These are phyloP conservation scores for Aspergillus terreus DNA, from an alignment of 2,329 filamentous ascomycete species.

Conservation along the genomic window DNA sequence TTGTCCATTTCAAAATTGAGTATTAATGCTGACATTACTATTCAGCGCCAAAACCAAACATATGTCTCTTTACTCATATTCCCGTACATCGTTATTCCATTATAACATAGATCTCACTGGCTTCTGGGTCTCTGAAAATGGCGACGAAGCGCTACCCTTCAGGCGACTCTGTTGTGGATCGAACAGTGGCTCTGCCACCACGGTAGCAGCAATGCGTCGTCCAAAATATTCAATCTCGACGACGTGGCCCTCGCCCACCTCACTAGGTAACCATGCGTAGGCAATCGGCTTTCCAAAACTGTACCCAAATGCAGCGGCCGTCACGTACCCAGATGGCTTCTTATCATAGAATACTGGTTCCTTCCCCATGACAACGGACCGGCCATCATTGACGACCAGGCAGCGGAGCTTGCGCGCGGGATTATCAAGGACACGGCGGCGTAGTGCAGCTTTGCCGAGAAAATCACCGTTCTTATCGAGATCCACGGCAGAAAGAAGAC, in stretches of 20 bases:
- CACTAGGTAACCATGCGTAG: conserved; percentile 54
- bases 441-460: conserved; percentile 51
- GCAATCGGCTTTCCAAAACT: conserved; percentile 57
- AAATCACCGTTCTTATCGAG: conserved; percentile 36
- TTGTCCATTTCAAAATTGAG: no score
- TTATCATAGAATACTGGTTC: conserved; percentile 56
- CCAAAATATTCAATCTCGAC: conserved; percentile 64
- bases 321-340: conserved; percentile 54
- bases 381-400: conserved; percentile 54
- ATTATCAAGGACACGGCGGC: conserved; percentile 38
- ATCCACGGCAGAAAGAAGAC: conserved; percentile 51
- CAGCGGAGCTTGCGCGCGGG: conserved; percentile 41
- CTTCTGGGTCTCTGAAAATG: not conserved
- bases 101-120: not conserved
- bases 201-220: conserved; percentile 50
- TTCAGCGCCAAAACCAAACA: no score
- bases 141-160: conserved; percentile 16
- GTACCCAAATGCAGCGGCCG: conserved; percentile 59
- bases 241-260: conserved; percentile 44
- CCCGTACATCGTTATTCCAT: not conserved
- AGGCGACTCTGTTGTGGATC: conserved; percentile 41
- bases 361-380: conserved; percentile 58
- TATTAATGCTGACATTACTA: no score
- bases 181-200: conserved; percentile 49
- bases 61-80: no score